Conservation (phyloP, 768 basidiomycete species). For the Leccinum ochraceum region DNA sequence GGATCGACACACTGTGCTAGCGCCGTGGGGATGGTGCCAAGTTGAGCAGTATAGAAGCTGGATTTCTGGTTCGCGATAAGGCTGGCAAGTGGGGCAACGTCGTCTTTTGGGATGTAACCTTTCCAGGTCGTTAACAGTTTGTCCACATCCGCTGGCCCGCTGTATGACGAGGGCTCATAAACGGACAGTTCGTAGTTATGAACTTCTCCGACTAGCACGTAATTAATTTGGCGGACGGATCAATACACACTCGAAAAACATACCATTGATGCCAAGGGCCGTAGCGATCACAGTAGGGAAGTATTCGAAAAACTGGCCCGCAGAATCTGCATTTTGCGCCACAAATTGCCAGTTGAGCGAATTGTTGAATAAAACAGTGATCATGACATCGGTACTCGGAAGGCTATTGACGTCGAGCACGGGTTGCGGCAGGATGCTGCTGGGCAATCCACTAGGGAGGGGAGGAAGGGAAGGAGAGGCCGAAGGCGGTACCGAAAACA, state of each 20-base stretch:
- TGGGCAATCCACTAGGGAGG: slow-evolving; percentile 63
- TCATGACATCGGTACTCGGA: slow-evolving; percentile 43
- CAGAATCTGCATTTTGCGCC: slow-evolving; percentile 51
- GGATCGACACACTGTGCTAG: slow-evolving; percentile 73
- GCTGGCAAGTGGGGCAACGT: slow-evolving; percentile 61
- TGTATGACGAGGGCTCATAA: slow-evolving; percentile 62
- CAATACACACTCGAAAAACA: slow-evolving; percentile 20
- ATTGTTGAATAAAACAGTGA: slow-evolving; percentile 65
- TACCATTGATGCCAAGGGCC: slow-evolving; percentile 47
- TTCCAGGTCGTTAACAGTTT: slow-evolving; percentile 70
- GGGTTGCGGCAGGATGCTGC: slow-evolving; percentile 51
- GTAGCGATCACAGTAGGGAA: slow-evolving; percentile 53
- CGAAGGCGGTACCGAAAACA: slow-evolving; percentile 23
- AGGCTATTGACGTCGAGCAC: slow-evolving; percentile 30
- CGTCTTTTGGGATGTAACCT: slow-evolving; percentile 59
- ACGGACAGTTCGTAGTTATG: slow-evolving; percentile 64
- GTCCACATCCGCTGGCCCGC: slow-evolving; percentile 43
- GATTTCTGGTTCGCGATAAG: slow-evolving; percentile 65
- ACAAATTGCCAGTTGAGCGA: slow-evolving; percentile 73
- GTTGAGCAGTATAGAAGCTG: slow-evolving; percentile 59
- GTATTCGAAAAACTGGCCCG: slow-evolving; percentile 77
- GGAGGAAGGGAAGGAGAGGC: slow-evolving; percentile 32
- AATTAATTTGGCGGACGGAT: slow-evolving; percentile 26
- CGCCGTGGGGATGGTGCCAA: slow-evolving; percentile 43
- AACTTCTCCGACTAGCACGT: slow-evolving; percentile 40